phyloP scores from a whole-genome alignment of 306 rosid genomes.

The Astragalus membranaceus region DNA sequence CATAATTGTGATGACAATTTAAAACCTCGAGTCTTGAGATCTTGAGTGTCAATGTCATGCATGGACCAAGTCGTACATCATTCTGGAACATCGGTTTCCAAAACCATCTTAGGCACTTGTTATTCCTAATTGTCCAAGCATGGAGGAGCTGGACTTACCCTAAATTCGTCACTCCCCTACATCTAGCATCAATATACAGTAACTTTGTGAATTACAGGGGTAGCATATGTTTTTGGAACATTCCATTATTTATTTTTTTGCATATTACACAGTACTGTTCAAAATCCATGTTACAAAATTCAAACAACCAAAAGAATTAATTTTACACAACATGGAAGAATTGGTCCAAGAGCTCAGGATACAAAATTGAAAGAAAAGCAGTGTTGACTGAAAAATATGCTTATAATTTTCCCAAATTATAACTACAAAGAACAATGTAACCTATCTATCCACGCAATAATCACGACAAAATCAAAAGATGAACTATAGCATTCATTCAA shows the following conservation, averaged over 20 bases:
- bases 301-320: not conserved
- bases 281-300: not conserved
- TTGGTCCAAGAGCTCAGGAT: not conserved
- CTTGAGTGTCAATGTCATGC: not conserved
- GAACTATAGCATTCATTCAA: slow-evolving; percentile 17
- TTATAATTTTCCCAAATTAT: not conserved
- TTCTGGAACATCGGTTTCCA: not conserved
- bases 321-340: not conserved
- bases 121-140: no score
- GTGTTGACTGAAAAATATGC: not conserved
- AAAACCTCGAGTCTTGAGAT: no score
- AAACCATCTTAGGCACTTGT: no score
- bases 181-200: not conserved
- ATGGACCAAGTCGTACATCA: not conserved
- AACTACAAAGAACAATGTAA: not conserved
- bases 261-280: not conserved
- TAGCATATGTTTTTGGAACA: not conserved
- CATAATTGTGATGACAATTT: no score
- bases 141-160: no score
- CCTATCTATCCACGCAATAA: slow-evolving; percentile 5
- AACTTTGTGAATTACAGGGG: not conserved
- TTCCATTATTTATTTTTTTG: not conserved
- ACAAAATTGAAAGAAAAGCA: not conserved
- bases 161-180: no score
- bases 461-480: slow-evolving; percentile 10